Evolutionary conservation across 768 basidiomycete species (phyloP).

Genomic region (Lactarius tabidus): DNA sequence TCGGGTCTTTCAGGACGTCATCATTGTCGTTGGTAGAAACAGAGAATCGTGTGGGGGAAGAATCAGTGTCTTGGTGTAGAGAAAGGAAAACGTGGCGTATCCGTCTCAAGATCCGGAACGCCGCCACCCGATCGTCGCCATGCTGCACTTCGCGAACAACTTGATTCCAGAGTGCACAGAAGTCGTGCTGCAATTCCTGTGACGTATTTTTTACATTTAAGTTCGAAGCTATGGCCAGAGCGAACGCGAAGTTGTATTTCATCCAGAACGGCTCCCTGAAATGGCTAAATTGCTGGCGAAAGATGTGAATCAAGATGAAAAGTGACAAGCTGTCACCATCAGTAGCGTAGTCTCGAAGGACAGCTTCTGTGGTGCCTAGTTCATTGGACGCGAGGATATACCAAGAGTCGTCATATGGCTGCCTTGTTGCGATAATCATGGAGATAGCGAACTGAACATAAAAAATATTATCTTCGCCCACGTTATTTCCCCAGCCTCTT

Average conservation of each 20-base stretch:
- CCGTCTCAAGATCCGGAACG: rapidly evolving
- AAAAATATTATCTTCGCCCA: too few species aligned
- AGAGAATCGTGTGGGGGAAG: not conserved
- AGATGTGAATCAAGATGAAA: too few species aligned
- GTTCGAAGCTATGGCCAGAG: not conserved
- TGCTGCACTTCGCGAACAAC: too few species aligned
- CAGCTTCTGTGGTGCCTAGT: not conserved
- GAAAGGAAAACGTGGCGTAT: not conserved
- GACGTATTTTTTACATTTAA: not conserved
- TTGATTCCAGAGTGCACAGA: too few species aligned
- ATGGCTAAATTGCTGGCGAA: not conserved
- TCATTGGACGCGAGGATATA: not conserved
- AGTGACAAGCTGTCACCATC: not conserved
- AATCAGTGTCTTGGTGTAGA: not conserved
- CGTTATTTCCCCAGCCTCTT: too few species aligned
- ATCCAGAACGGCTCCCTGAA: not conserved
- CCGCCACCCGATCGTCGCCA: not conserved
- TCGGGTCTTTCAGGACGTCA: too few species aligned
- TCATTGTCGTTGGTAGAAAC: too few species aligned
- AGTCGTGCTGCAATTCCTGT: too few species aligned
- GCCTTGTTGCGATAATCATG: too few species aligned
- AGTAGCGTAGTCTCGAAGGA: not conserved
- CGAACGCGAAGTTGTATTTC: rapidly evolving
- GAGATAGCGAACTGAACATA: too few species aligned
- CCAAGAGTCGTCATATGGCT: too few species aligned